Base-by-base conservation (phyloP, 2,329 filamentous ascomycete genomes). In the Dactylella cylindrospora region DNA sequence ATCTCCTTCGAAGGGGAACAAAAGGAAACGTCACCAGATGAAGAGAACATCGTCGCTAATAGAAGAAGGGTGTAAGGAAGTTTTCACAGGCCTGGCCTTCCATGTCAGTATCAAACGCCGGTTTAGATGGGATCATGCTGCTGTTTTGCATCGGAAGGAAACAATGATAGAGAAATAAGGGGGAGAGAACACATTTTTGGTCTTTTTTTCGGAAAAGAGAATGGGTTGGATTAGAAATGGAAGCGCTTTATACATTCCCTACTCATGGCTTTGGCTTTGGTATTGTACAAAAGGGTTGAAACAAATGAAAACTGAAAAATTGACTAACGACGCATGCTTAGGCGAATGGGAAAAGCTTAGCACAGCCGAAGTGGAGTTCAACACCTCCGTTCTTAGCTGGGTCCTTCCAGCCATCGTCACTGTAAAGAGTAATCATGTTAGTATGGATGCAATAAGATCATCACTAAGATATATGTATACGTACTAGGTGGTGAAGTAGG, bases 341-440 rank as follows among this genome's bases (percentile, higher is more conserved):
- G 28, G 40, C 46, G n/a, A 65, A 66, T 69, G 74, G 75, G 72
- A 81, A 81, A 70, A 79, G 74, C 55, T 75, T 70, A 57, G 76
- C 74, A 72, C 81, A 84, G 66, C 90, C 88, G 81, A 88, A 96
- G 79, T 79, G 78, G 76, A 84, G 82, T 84, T 96, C 90, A 69
- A 90, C 88, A 64, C 75, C 75, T 74, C 83, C 88, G 26, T 62
- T 62, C 57, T 75, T 72, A 67, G 85, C 86, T 23, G 80, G 74
- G 32, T 75, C 70, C 84, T 96, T 96, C 90, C 90, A 97, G 68
- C 74, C 66, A 73, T 96, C 90, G 70, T 94, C 77, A 69, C 80
- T 77, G 76, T 80, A 89, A n/a, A 25, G 23, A 17, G n/a, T 32
- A 32, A 15, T 12, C 23, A 17, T 12, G 40, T 46, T 61, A 47